Conservation (phyloP, 371 early-diverging fungal species). For the Syncephalis plumigaleata region DNA sequence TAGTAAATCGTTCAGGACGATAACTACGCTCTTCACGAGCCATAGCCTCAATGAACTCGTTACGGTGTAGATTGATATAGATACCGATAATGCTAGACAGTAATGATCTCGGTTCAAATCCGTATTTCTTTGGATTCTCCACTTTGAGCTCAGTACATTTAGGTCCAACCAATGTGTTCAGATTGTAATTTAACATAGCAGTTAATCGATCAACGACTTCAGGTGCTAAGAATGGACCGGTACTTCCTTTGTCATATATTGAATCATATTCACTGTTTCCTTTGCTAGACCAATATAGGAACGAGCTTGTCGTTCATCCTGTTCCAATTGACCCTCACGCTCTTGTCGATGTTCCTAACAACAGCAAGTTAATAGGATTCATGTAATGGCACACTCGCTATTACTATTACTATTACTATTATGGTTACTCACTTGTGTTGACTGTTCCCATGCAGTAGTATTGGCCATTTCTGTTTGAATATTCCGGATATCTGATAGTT, state of each 20-base stretch:
- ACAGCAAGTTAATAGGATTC: background rate
- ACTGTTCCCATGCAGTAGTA: constrained; percentile 26
- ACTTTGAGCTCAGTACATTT: constrained; percentile 87
- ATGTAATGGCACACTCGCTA: background rate
- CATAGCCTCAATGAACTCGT: constrained; percentile 65
- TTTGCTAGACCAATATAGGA: constrained; percentile 78
- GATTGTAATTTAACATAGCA: constrained; percentile 92
- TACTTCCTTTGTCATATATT: constrained; percentile 60
- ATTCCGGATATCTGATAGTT: constrained; percentile 64
- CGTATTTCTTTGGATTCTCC: constrained; percentile 73
- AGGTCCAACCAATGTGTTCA: constrained; percentile 84
- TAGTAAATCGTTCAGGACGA: constrained; percentile 42
- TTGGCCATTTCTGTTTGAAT: constrained; percentile 64
- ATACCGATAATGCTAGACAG: constrained; percentile 74
- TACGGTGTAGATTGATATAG: constrained; percentile 55
- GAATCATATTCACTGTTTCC: constrained; percentile 86
- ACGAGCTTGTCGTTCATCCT: constrained; percentile 67
- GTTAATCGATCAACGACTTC: constrained; percentile 89
- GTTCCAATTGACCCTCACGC: constrained; percentile 33
- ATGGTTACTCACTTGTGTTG: constrained; percentile 12
- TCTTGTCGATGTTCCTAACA: constrained; percentile 41
- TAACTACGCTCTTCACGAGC: constrained; percentile 85
- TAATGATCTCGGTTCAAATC: constrained; percentile 79
- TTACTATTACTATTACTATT: no score
- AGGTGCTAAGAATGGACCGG: constrained; percentile 75